Percentiles rank a stretch among this genome's conserved stretches.
These are phyloP conservation scores for Tritrichomonas musculus DNA, from an alignment of 208 protist genomes.

Conservation along the genomic window DNA sequence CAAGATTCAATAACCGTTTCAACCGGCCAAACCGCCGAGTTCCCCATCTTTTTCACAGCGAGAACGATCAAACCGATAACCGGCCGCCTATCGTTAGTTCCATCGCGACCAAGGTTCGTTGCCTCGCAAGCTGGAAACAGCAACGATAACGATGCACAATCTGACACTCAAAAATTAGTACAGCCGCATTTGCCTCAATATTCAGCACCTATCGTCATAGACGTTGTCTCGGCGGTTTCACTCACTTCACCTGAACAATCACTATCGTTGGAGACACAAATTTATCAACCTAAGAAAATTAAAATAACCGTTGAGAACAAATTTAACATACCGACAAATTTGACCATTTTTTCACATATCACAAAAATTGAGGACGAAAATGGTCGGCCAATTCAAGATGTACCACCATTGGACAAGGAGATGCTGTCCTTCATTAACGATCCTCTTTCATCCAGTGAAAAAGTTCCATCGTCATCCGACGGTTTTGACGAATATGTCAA, in stretches of 20 bases:
- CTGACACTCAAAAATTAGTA: not conserved
- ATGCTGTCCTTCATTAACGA: not conserved
- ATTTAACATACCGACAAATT: not conserved
- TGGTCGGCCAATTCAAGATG: not conserved
- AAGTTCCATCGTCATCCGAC: not conserved
- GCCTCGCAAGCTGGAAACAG: not conserved
- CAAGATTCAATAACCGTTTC: not conserved
- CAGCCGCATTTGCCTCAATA: not conserved
- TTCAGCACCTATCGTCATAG: not conserved
- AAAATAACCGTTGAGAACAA: not conserved
- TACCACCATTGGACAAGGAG: not conserved
- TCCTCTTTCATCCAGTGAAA: not conserved
- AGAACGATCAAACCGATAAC: not conserved
- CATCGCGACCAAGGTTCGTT: not conserved
- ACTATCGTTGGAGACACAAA: not conserved
- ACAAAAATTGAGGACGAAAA: not conserved
- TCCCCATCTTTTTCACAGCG: not conserved
- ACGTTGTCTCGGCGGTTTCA: not conserved
- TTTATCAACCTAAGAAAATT: slow-evolving; percentile 18
- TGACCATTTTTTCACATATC: not conserved
- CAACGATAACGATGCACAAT: not conserved
- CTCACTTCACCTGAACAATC: not conserved
- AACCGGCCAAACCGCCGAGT: not conserved
- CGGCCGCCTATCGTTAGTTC: not conserved
- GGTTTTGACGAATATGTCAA: not conserved